Percentiles rank a stretch among this genome's conserved stretches.
These are phyloP conservation scores for Arabidopsis hybrid DNA, from an alignment of 441 rosid species.

Conservation along the genomic window DNA sequence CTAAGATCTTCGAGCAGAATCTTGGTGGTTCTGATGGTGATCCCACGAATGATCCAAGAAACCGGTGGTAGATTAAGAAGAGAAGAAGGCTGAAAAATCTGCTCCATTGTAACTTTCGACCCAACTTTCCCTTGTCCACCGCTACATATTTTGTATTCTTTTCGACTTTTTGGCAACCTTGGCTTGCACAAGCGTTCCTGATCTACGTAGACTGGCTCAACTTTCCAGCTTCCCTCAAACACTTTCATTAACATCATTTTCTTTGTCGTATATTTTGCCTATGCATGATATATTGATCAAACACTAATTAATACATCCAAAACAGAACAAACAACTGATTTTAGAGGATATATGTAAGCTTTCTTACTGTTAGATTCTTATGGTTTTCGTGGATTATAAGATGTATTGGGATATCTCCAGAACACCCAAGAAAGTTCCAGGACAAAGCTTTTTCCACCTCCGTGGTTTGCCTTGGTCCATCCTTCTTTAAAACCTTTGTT, in stretches of 20 bases:
- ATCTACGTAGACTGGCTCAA: background rate
- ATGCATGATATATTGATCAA: background rate
- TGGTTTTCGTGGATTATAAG: background rate
- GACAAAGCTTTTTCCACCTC: conserved; percentile 72
- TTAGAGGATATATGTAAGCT: background rate
- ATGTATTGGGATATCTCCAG: background rate
- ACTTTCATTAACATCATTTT: background rate
- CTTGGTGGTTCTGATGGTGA: background rate
- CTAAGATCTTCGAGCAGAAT: background rate
- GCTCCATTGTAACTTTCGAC: background rate
- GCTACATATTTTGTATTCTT: background rate
- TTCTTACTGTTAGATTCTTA: background rate
- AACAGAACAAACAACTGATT: background rate
- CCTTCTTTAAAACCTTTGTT: conserved; percentile 53
- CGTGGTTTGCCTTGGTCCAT: conserved; percentile 71
- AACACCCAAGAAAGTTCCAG: conserved; percentile 56
- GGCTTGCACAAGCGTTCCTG: background rate
- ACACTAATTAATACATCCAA: background rate
- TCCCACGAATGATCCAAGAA: background rate
- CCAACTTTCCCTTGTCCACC: background rate
- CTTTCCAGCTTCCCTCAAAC: background rate
- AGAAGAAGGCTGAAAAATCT: background rate
- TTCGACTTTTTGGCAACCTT: background rate
- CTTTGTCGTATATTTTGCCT: background rate
- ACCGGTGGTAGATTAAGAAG: background rate